A percentile compares a stretch with the other conserved stretches of the same genome.
These are phyloP conservation scores for Pythium dissotocum DNA, from an alignment of 352 stramenopile genomes.

Conservation along the genomic window DNA sequence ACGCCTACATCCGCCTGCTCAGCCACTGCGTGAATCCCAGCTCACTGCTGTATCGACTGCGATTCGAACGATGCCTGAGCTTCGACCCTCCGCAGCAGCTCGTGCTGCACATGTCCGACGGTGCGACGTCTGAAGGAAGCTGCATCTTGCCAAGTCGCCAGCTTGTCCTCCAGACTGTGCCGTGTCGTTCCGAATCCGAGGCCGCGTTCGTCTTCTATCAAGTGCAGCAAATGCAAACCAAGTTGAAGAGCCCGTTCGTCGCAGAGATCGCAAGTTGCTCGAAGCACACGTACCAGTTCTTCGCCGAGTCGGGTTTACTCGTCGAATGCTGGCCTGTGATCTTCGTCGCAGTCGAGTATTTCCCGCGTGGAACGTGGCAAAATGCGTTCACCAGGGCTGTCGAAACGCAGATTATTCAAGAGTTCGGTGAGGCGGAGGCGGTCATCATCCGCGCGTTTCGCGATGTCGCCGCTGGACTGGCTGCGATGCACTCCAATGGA, in stretches of 20 bases:
- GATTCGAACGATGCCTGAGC: slow-evolving; percentile 49
- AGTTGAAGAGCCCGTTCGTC: slow-evolving; percentile 47
- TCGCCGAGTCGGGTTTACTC: slow-evolving; percentile 57
- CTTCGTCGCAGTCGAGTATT: slow-evolving; percentile 53
- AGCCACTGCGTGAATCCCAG: slow-evolving; percentile 52
- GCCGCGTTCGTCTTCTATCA: slow-evolving; percentile 38
- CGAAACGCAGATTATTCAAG: slow-evolving; percentile 14
- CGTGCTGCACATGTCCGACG: slow-evolving; percentile 37
- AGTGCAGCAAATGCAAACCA: slow-evolving; percentile 37
- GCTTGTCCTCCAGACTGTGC: slow-evolving; percentile 46
- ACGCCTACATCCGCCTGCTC: slow-evolving; percentile 51
- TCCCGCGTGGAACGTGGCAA: slow-evolving; percentile 39
- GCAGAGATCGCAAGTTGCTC: slow-evolving; percentile 29
- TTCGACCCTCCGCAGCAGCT: slow-evolving; percentile 43
- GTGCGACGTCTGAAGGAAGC: slow-evolving; percentile 6
- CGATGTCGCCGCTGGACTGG: slow-evolving; percentile 47
- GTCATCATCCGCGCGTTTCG: slow-evolving; percentile 38
- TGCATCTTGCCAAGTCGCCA: slow-evolving; percentile 1
- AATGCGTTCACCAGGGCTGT: slow-evolving; percentile 31
- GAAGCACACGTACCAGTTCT: slow-evolving; percentile 65
- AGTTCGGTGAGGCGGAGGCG: slow-evolving; percentile 14
- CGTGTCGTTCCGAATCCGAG: slow-evolving; percentile 47
- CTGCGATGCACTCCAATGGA: slow-evolving; percentile 56
- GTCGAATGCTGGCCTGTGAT: slow-evolving; percentile 63
- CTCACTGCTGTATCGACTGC: slow-evolving; percentile 45